These are phyloP conservation scores for Lignosus rhinocerotis DNA, from an alignment of 1,284 basidiomycete genomes.

Conservation along the genomic window DNA sequence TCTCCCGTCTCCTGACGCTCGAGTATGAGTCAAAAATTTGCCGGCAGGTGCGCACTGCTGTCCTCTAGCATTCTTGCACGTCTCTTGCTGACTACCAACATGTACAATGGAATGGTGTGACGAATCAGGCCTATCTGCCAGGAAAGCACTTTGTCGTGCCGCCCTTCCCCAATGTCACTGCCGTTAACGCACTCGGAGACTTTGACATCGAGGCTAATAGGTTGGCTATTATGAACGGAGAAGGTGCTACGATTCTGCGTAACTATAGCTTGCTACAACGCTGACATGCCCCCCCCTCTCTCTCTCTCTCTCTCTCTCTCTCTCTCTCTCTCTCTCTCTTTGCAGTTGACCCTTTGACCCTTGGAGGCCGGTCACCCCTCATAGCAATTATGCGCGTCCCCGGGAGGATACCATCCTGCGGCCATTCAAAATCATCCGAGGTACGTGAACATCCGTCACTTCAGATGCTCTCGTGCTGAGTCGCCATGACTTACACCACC, in stretches of 20 bases:
- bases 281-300: too few species aligned
- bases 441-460: slow-evolving; percentile 42
- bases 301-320: too few species aligned
- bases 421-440: slow-evolving; percentile 89
- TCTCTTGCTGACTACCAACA: neutral
- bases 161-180: slow-evolving; percentile 70
- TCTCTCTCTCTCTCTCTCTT: neutral
- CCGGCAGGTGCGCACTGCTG: slow-evolving; percentile 49
- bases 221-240: slow-evolving; percentile 86
- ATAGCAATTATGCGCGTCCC: slow-evolving; percentile 73
- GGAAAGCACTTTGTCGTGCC: slow-evolving; percentile 79
- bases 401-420: slow-evolving; percentile 71
- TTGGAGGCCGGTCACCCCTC: slow-evolving; percentile 87
- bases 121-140: slow-evolving; percentile 69
- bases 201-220: slow-evolving; percentile 76
- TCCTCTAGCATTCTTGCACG: neutral
- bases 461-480: neutral
- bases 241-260: slow-evolving; percentile 45
- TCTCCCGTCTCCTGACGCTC: slow-evolving; percentile 74
- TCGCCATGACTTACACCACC: too few species aligned
- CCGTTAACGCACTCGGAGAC: slow-evolving; percentile 78
- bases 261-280: neutral
- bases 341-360: slow-evolving; percentile 86
- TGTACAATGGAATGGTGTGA: neutral
- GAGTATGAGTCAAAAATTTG: slow-evolving; percentile 84